Percentiles rank a stretch among this genome's conserved stretches.
Evolutionary conservation across 2,329 filamentous ascomycete genomes (phyloP).

Genomic region (Xylaria sp.): DNA sequence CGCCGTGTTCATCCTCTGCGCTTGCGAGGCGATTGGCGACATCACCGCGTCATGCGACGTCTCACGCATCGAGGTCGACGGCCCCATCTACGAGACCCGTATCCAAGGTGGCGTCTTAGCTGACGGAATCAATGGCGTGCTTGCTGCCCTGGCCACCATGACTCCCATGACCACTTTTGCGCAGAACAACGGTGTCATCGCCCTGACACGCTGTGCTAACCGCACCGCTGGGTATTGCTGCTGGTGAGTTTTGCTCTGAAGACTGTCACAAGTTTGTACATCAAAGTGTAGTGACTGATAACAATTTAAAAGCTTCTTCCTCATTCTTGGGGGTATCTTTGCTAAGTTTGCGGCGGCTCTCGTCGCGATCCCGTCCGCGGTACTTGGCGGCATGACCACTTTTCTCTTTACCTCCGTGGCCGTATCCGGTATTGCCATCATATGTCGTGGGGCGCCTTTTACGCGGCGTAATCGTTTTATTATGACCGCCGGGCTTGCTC

Average conservation of each 20-base stretch:
- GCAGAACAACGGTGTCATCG: conserved; percentile 87
- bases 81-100: conserved; percentile 75
- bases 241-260: conserved; percentile 54
- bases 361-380: conserved; percentile 75
- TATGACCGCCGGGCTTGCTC: conserved; percentile 76
- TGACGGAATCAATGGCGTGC: conserved; percentile 78
- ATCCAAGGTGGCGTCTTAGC: conserved; percentile 83
- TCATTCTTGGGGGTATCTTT: conserved; percentile 83
- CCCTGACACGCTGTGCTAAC: conserved; percentile 83
- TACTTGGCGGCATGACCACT: conserved; percentile 78
- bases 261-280: background rate
- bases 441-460: conserved; percentile 74
- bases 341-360: conserved; percentile 84
- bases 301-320: conserved; percentile 64
- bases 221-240: conserved; percentile 82
- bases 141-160: conserved; percentile 81
- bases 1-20: conserved; percentile 75
- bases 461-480: conserved; percentile 86
- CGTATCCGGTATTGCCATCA: conserved; percentile 80
- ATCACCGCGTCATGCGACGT: conserved; percentile 86
- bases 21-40: conserved; percentile 83
- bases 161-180: conserved; percentile 84
- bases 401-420: conserved; percentile 83
- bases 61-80: conserved; percentile 77
- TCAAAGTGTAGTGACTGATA: background rate